These are phyloP conservation scores for Rhodotorula sphaerocarpa DNA, from an alignment of 768 basidiomycete genomes.

Conservation along the genomic window DNA sequence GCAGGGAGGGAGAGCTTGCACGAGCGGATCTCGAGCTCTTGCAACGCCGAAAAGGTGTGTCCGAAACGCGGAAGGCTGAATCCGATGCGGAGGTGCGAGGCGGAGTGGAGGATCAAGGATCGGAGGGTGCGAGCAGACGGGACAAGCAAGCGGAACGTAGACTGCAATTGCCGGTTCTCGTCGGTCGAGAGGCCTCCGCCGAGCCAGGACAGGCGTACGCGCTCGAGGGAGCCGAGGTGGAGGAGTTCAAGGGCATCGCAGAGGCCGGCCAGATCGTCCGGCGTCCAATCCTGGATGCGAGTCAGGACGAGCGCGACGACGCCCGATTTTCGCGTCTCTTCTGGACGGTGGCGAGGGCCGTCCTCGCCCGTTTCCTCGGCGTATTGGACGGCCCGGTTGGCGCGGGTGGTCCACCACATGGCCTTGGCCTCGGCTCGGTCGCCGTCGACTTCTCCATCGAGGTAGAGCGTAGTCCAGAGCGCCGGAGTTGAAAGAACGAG, in stretches of 20 bases:
- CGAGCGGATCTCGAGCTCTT: conserved; percentile 1
- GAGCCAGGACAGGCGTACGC: not conserved
- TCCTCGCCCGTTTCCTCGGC: not conserved
- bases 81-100: conserved; percentile 3
- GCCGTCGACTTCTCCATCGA: conserved; percentile 7
- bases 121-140: not conserved
- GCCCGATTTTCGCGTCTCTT: not conserved
- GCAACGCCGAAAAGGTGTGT: not conserved
- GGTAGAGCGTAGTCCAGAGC: not conserved
- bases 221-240: not conserved
- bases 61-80: conserved; percentile 9
- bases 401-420: not conserved
- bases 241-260: conserved; percentile 10
- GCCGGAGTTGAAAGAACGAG: not conserved
- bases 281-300: not conserved
- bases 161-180: not conserved
- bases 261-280: conserved; percentile 5
- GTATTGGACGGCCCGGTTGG: not conserved
- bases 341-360: no score
- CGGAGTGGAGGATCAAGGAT: conserved; percentile 9
- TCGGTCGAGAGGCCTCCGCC: not conserved
- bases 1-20: not conserved
- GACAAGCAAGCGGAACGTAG: conserved; percentile 6
- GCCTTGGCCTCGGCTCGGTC: conserved; percentile 4
- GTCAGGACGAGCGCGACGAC: not conserved